These are phyloP conservation scores for Casuarina cunninghamiana DNA, from an alignment of 306 rosid species.

Conservation along the genomic window DNA sequence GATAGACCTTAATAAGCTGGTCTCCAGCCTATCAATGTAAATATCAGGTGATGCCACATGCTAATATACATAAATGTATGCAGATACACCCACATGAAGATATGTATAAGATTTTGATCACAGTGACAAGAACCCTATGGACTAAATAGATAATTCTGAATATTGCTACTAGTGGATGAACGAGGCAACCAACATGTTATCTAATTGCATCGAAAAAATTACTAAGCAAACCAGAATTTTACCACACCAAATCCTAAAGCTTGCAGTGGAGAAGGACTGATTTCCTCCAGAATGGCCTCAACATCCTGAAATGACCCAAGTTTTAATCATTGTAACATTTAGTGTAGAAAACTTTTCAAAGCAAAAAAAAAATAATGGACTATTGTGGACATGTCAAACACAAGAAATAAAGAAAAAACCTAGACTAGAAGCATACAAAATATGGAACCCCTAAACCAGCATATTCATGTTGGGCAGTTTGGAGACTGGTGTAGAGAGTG, in stretches of 20 bases:
- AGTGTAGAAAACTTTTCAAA: background rate
- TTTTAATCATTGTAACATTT: constrained; percentile 3
- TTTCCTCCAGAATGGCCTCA: constrained; percentile 83
- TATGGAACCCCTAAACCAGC: background rate
- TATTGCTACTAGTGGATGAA: background rate
- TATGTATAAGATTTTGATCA: background rate
- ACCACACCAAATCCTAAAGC: constrained; percentile 74
- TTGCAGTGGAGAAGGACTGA: constrained; percentile 69
- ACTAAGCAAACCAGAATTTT: constrained; percentile 39
- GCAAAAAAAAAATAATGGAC: background rate
- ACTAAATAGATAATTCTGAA: background rate
- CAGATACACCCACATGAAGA: too few species aligned
- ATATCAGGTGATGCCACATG: background rate
- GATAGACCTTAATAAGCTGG: constrained; percentile 15
- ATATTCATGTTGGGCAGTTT: background rate
- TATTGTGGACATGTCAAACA: background rate
- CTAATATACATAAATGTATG: background rate
- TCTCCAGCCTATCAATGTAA: constrained; percentile 3
- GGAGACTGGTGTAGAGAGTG: background rate
- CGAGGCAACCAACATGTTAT: constrained; percentile 26
- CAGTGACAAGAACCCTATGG: background rate
- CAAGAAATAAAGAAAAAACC: background rate
- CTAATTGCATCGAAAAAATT: constrained; percentile 20
- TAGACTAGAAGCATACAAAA: background rate
- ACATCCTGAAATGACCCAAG: constrained; percentile 71